Base-by-base conservation (phyloP, 495 filamentous ascomycete species). In the Sabuloglossum arenarium region DNA sequence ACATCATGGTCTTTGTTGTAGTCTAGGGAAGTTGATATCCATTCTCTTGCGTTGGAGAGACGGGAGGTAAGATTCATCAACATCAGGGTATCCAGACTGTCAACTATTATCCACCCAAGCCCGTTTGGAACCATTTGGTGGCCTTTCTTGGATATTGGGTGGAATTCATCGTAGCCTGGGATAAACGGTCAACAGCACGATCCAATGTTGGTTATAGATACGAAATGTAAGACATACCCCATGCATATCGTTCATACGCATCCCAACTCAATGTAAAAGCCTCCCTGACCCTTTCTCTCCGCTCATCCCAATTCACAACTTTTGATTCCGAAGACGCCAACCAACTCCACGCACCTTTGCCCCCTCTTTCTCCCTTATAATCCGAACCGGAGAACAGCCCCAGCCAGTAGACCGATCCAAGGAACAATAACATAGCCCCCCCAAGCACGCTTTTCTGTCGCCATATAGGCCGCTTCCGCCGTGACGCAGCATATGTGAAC, bases 91-190 rank as follows among this genome's bases (percentile, higher is more conserved):
- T 99, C 91, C 47, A 99, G 71, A 47, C 88, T 79, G 69, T 99
- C 93, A 30, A 99, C 83, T 53, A 99, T 96, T 58, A 96, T 96
- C 93, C 93, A 99, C 6, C 91, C 91, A 67, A 99, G 70, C 27
- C 86, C 85, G 56, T 81, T 76, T 1, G 81, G 75, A 11, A 83
- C 77, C 87, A 96, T 96, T 56, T 94, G 79, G 34, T 69, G 69
- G 52, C 85, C 84, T n/a, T 67, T 79, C 66, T 89, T 91, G 0
- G 84, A 79, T 37, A 89, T 62, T 16, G 91, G 93, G 59, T 83
- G 77, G 63, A 84, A 99, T 63, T 86, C 78, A 62, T 99, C 91
- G 58, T 77, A 79, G 19, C 90, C 88, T 94, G 61, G 19, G 14
- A 24, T 19, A 60, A 32, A 21, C 8, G 6, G 51, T 60, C 30